These are phyloP conservation scores for Yarrowia osloensis DNA, from an alignment of 805 yeast species.

Conservation along the genomic window DNA sequence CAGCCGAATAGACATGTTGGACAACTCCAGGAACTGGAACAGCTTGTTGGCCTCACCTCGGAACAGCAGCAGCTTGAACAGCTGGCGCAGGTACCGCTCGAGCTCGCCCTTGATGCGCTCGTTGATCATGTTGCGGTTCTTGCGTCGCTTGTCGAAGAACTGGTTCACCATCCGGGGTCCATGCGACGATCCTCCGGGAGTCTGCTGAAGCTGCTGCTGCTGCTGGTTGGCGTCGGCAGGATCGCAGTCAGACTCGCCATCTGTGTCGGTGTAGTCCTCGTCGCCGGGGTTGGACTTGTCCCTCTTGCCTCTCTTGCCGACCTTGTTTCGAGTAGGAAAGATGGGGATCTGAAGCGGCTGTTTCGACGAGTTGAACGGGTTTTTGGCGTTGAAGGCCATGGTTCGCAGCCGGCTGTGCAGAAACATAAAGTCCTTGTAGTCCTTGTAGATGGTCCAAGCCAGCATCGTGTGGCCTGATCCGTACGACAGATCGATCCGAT, in stretches of 20 bases:
- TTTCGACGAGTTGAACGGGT: slow-evolving; percentile 35
- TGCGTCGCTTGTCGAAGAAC: slow-evolving; percentile 28
- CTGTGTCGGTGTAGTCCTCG: slow-evolving; percentile 19
- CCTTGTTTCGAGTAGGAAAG: slow-evolving; percentile 46
- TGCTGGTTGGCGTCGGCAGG: not conserved
- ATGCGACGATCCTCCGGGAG: not conserved
- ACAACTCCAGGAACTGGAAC: slow-evolving; percentile 85
- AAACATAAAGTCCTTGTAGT: slow-evolving; percentile 67
- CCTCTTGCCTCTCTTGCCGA: slow-evolving; percentile 10
- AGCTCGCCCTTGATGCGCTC: slow-evolving; percentile 43
- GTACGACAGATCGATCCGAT: slow-evolving; percentile 77
- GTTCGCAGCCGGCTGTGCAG: slow-evolving; percentile 70
- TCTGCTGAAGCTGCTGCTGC: not conserved
- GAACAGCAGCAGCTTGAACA: slow-evolving; percentile 61
- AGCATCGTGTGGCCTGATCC: slow-evolving; percentile 80
- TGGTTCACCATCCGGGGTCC: slow-evolving; percentile 3
- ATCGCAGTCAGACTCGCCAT: not conserved
- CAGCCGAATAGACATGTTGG: slow-evolving; percentile 81
- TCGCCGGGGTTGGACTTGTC: not conserved
- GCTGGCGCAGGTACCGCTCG: slow-evolving; percentile 65
- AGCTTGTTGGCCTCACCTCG: slow-evolving; percentile 80
- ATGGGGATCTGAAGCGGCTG: slow-evolving; percentile 45
- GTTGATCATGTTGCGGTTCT: slow-evolving; percentile 1
- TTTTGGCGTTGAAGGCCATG: slow-evolving; percentile 49
- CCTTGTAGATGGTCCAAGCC: slow-evolving; percentile 77